A percentile compares a stretch with the other conserved stretches of the same genome.
phyloP scores from a whole-genome alignment of 2,329 filamentous ascomycete genomes.

The Cladosporium austrohemisphaericum region DNA sequence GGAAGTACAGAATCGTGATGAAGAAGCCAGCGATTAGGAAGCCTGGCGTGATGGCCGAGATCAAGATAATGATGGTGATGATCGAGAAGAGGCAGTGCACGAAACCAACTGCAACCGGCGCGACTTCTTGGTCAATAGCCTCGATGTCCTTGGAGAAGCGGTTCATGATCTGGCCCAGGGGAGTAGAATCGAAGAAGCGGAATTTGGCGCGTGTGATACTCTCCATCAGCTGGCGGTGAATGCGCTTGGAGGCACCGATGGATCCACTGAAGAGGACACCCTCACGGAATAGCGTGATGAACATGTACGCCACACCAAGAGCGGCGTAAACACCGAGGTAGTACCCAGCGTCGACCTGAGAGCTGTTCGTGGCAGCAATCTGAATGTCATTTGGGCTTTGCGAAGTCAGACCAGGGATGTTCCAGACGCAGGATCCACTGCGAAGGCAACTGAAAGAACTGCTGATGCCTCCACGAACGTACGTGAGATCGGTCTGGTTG shows the following conservation, averaged over 20 bases:
- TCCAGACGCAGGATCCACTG: conserved; percentile 51
- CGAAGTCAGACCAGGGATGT: conserved; percentile 30
- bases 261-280: conserved; percentile 90
- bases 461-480: conserved; percentile 39
- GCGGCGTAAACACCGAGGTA: conserved; percentile 80
- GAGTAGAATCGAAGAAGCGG: conserved; percentile 96
- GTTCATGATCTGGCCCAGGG: conserved; percentile 95
- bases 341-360: conserved; percentile 73
- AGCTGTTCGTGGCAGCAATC: conserved; percentile 3
- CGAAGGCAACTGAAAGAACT: conserved; percentile 46
- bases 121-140: conserved; percentile 91
- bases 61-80: conserved; percentile 80
- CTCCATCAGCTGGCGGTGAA: conserved; percentile 75
- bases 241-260: conserved; percentile 76
- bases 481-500: conserved; percentile 38
- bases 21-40: conserved; percentile 85
- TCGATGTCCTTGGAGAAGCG: conserved; percentile 97
- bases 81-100: conserved; percentile 66
- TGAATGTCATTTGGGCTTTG: not conserved
- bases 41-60: conserved; percentile 81
- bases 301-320: conserved; percentile 72
- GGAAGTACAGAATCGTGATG: conserved; percentile 77
- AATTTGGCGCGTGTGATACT: conserved; percentile 86
- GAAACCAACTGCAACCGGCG: conserved; percentile 78
- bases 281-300: conserved; percentile 79